Evolutionary conservation across 495 filamentous ascomycete genomes (phyloP), one percentile per base, ranked within the genome.

Genomic region (Podospora pseudocomata): DNA sequence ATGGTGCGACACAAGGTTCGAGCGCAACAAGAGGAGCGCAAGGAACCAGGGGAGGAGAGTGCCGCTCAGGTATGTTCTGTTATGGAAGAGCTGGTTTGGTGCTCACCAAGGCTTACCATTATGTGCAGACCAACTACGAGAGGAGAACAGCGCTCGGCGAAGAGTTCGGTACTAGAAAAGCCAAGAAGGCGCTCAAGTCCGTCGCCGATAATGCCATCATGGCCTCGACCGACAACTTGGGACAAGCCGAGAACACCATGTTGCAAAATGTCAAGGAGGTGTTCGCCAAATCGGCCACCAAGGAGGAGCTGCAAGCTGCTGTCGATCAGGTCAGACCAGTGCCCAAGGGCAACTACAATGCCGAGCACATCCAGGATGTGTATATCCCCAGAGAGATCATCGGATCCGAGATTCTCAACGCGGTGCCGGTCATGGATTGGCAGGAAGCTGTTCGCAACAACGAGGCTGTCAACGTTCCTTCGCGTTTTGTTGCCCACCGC

Each of bases 121-220:
- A n/a, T 60, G 49, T 72, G 77, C 75, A 87, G 84, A 86, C 82
- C 55, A 82, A 86, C 72, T 80, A 84, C 72, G 84, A 86, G 30
- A 82, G 83, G 74, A 87, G 87, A 68, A 89, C 86, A 58, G 86
- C 88, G 49, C 89, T 99, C 5, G 95, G 93, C 68, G 86, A 92
- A 73, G 88, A 90, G 61, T 99, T 99, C 80, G 96, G 95, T 70
- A 97, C 93, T 44, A 96, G 92, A 81, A 96, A 96, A 80, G 88
- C 96, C 2, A 90, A 91, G 83, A 96, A 96, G 79, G 90, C 90
- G 2, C 88, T 94, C 67, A 86, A 85, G 28, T 88, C 89, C 39
- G 80, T 90, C 62, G 89, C 91, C 26, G 88, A 92, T 74, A 96
- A 96, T 71, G 91, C 92, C 54, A 92, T 96, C 68, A 72, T 77